Base-by-base conservation (phyloP, 2,329 filamentous ascomycete genomes). In the Elsinoe perseae region DNA sequence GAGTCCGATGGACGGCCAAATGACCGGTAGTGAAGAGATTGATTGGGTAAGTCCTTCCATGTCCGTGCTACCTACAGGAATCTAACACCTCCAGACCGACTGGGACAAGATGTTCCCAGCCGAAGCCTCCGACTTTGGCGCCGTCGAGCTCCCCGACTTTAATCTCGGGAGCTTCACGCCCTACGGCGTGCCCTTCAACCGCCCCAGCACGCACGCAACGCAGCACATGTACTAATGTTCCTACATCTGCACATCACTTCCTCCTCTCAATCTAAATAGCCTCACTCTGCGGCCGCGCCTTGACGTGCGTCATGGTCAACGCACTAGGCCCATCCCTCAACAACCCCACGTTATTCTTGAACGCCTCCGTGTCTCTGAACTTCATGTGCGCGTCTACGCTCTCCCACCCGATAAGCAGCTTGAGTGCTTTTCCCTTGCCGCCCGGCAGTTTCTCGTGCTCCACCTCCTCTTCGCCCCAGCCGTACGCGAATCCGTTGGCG, bases 11-110 rank as follows among this genome's bases (percentile, higher is more conserved):
- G 42, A 65, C 55, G 58, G 66, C 61, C 56, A 69, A 23, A 62
- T 70, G 57, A 61, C 65, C 23, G 61, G 65, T 3, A 71, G 74
- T 67, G 65, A 81, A 38, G 80, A 81, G 56, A 80, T 86, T 60
- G 82, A 87, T 62, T 86, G 83, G 83, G 83, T 85, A 69, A 72
- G 80, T 74, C 2, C 18, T 12, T 18, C 7, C n/a, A 12, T 21
- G 14, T 18, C 18, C 38, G 27, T 43, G 28, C 9, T 14, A 2
- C 36, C 9, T 16, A 27, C 38, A 30, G 6, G 2, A 16, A 25
- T 30, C 52, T 58, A 36, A 58, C 55, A 27, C 12, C 21, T 28
- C 34, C 57, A 77, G 75, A 73, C 71, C 53, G 74, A 77, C 63
- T 75, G 73, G 66, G 73, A 77, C 55, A 67, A 69, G 57, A 69